Evolutionary conservation across 768 basidiomycete species (phyloP).

Genomic region (Podaxis rugospora): DNA sequence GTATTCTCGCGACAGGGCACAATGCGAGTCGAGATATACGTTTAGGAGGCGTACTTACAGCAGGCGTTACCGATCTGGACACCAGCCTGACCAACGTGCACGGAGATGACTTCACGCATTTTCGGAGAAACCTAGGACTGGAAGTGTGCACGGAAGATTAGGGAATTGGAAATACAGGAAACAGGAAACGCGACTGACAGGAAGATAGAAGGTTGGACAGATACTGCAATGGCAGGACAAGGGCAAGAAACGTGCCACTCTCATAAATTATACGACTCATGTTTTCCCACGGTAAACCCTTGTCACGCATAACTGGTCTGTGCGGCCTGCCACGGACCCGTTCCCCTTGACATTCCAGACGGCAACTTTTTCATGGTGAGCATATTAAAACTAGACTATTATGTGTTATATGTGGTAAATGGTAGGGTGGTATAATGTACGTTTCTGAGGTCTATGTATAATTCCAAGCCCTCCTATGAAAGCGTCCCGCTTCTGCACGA

Average conservation of each 20-base stretch:
- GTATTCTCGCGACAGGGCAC: constrained; percentile 16
- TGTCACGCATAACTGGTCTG: constrained; percentile 36
- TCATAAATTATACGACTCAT: constrained; percentile 34
- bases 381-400: background rate
- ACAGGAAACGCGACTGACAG: constrained; percentile 28
- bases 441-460: background rate
- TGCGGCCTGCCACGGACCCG: constrained; percentile 23
- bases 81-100: constrained; percentile 99
- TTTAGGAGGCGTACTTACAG: constrained; percentile 58
- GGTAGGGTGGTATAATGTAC: background rate
- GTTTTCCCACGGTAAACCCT: constrained; percentile 36
- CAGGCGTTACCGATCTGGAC: constrained; percentile 98
- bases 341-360: background rate
- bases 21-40: constrained; percentile 4
- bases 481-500: background rate
- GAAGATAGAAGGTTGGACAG: constrained; percentile 20
- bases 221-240: constrained; percentile 41
- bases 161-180: constrained; percentile 12
- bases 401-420: background rate
- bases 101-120: constrained; percentile 97
- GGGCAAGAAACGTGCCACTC: constrained; percentile 37
- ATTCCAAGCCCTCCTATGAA: background rate
- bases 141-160: constrained; percentile 16
- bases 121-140: constrained; percentile 20
- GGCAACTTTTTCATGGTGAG: background rate